Percentiles rank a stretch among this genome's conserved stretches.
These are phyloP conservation scores for Nannizziopsis arthrosporioides DNA, from an alignment of 2,329 filamentous ascomycete genomes.

Conservation along the genomic window DNA sequence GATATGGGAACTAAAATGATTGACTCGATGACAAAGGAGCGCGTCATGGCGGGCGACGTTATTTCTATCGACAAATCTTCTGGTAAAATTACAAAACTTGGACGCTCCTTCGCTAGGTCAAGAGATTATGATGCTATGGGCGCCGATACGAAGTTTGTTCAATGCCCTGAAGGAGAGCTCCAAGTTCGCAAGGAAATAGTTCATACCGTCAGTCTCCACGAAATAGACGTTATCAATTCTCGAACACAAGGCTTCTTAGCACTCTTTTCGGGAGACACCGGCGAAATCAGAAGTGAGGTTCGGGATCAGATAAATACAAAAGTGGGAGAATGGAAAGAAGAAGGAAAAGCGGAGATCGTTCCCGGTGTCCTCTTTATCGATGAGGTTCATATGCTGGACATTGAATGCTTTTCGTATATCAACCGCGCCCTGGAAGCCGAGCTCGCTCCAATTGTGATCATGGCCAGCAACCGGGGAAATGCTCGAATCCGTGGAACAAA, in stretches of 20 bases:
- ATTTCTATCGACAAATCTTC: slow-evolving; percentile 98
- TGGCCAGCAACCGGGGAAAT: slow-evolving; percentile 93
- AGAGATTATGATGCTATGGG: slow-evolving; percentile 99
- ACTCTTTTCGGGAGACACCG: slow-evolving; percentile 93
- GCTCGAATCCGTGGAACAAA: slow-evolving; percentile 86
- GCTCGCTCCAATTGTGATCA: slow-evolving; percentile 92
- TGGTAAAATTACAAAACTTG: slow-evolving; percentile 94
- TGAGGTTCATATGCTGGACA: slow-evolving; percentile 99
- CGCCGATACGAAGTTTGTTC: slow-evolving; percentile 92
- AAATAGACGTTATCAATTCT: slow-evolving; percentile 99
- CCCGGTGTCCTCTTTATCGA: slow-evolving; percentile 97
- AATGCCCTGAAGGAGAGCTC: slow-evolving; percentile 92
- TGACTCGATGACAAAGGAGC: slow-evolving; percentile 98
- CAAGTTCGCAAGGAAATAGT: slow-evolving; percentile 96
- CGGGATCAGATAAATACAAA: slow-evolving; percentile 99
- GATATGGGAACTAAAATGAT: slow-evolving; percentile 99
- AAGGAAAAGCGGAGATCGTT: slow-evolving; percentile 96
- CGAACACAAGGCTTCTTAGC: slow-evolving; percentile 96
- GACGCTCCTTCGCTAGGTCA: slow-evolving; percentile 84
- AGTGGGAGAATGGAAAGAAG: slow-evolving; percentile 97
- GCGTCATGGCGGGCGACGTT: slow-evolving; percentile 95
- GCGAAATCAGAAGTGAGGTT: slow-evolving; percentile 93
- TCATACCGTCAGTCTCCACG: slow-evolving; percentile 91
- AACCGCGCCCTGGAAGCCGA: slow-evolving; percentile 94
- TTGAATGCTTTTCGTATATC: slow-evolving; percentile 97